Percentiles rank a stretch among this genome's conserved stretches.
phyloP scores from a whole-genome alignment of 352 stramenopile species.

The Globisporangium heterothallicum region DNA sequence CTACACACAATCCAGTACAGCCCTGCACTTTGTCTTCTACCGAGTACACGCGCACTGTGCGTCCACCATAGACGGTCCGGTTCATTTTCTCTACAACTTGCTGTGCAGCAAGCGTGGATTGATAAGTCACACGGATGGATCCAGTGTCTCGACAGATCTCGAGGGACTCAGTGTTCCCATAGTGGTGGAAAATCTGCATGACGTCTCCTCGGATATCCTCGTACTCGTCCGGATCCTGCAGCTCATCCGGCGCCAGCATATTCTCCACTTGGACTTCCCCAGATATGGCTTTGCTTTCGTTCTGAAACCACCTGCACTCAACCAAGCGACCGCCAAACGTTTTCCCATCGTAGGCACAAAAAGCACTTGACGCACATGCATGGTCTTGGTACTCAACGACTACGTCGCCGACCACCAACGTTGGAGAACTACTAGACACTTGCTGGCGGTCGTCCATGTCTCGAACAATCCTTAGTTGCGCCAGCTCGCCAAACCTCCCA shows the following conservation, averaged over 20 bases:
- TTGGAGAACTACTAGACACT: neutral
- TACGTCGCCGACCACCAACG: slow-evolving; percentile 4
- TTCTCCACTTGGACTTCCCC: slow-evolving; percentile 1
- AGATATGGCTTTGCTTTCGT: neutral
- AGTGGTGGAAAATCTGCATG: neutral
- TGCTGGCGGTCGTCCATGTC: neutral
- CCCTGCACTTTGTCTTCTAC: neutral
- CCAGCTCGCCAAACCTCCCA: slow-evolving; percentile 16
- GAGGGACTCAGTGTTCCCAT: neutral
- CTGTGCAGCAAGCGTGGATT: neutral
- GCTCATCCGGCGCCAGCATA: slow-evolving; percentile 10
- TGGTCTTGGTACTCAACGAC: slow-evolving; percentile 2
- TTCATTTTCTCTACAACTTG: slow-evolving; percentile 1
- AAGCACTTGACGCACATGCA: slow-evolving; percentile 2
- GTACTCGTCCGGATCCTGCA: slow-evolving; percentile 8
- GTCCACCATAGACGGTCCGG: slow-evolving; percentile 4
- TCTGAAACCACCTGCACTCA: slow-evolving; percentile 1
- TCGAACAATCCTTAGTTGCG: slow-evolving; percentile 14
- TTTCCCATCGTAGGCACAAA: slow-evolving; percentile 1
- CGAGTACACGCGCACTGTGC: neutral
- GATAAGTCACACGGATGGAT: slow-evolving; percentile 2
- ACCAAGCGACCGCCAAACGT: slow-evolving; percentile 8
- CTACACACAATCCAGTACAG: neutral
- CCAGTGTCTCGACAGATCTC: slow-evolving; percentile 4
- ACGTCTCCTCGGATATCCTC: slow-evolving; percentile 8